phyloP scores from a whole-genome alignment of 1,139 yeast genomes.

The Groenewaldozyma sp. region DNA sequence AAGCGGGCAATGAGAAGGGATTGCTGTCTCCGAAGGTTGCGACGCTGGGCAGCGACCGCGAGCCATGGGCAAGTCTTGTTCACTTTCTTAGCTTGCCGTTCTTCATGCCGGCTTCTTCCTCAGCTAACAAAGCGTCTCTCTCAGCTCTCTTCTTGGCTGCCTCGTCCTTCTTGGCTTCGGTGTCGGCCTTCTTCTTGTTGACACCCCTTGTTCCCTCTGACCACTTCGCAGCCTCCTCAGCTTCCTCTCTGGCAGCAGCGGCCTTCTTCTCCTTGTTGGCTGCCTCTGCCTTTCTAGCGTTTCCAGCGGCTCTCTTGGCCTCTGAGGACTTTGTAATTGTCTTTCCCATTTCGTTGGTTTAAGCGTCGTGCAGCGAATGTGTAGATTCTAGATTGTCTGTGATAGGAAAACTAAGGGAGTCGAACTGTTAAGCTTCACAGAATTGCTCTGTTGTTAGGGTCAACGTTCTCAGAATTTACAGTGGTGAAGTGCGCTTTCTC shows the following conservation, averaged over 20 bases:
- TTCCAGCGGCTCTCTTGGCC: slow-evolving; percentile 1
- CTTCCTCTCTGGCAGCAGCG: neutral
- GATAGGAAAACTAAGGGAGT: no score
- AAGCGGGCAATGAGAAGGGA: no score
- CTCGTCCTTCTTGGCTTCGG: slow-evolving; percentile 1
- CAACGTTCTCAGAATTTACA: no score
- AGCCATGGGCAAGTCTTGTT: no score
- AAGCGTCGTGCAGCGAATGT: no score
- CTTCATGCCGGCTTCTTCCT: neutral
- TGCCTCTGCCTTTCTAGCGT: slow-evolving; percentile 1
- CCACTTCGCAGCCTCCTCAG: neutral
- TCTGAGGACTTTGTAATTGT: neutral
- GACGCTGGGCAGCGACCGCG: no score
- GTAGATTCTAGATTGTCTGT: no score
- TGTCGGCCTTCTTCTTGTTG: neutral
- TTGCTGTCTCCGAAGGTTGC: no score
- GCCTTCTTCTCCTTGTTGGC: neutral
- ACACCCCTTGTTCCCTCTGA: neutral
- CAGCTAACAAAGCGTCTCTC: neutral
- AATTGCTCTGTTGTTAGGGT: no score
- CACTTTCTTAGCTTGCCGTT: neutral
- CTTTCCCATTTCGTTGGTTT: neutral
- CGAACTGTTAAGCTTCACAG: no score
- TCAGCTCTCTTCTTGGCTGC: slow-evolving; percentile 2
- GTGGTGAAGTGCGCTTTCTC: no score